These are phyloP conservation scores for Diatrype stigma DNA, from an alignment of 2,329 filamentous ascomycete genomes.

Conservation along the genomic window DNA sequence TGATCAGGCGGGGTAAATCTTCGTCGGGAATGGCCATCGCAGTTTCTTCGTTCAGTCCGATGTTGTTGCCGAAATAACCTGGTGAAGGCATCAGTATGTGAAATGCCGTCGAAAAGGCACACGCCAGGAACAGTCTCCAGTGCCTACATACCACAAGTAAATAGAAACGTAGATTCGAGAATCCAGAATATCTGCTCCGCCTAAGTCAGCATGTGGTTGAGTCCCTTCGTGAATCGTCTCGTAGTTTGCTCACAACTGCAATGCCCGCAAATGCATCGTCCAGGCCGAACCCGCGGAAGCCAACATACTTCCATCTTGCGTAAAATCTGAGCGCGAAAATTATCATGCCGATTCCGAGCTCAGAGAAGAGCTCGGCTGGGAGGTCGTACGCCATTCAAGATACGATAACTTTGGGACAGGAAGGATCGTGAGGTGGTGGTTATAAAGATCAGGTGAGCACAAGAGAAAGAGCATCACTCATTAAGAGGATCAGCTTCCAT, in stretches of 20 bases:
- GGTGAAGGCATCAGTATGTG: conserved; percentile 39
- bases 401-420: not conserved
- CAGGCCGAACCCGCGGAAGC: not conserved
- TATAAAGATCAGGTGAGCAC: not conserved
- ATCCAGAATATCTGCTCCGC: conserved; percentile 1
- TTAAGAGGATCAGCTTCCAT: too few relatives aligned
- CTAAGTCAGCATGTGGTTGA: too few relatives aligned
- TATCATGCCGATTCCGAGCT: not conserved
- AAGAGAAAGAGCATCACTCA: too few relatives aligned
- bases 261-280: conserved; percentile 1
- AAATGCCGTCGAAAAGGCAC: too few relatives aligned
- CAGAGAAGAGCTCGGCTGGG: conserved; percentile 1
- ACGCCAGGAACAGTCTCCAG: too few relatives aligned
- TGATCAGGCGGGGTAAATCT: conserved; percentile 15
- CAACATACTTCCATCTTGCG: not conserved
- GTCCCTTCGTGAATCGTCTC: too few relatives aligned
- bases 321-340: conserved; percentile 1
- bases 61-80: conserved; percentile 25
- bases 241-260: conserved; percentile 1
- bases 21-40: conserved; percentile 22
- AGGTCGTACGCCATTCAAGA: conserved; percentile 1
- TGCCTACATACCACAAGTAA: conserved; percentile 34
- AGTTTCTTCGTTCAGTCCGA: conserved; percentile 22
- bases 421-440: not conserved
- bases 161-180: conserved; percentile 3